These are phyloP conservation scores for Phytophthora pisi DNA, from an alignment of 352 stramenopile species.

Conservation along the genomic window DNA sequence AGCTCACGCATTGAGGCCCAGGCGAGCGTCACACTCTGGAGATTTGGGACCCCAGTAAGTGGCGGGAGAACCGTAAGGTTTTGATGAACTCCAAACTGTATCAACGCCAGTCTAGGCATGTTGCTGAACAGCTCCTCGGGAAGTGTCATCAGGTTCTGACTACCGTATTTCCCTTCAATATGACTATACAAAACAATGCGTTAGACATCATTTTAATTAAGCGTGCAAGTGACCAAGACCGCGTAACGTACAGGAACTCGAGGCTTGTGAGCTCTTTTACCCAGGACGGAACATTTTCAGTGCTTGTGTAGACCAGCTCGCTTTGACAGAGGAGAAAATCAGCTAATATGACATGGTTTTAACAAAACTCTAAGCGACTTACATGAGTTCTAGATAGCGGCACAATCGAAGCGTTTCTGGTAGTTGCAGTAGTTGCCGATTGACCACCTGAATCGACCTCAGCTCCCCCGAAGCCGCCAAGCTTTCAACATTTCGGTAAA, in stretches of 20 bases:
- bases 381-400: constrained; percentile 25
- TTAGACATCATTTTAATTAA: neutral
- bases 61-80: constrained; percentile 10
- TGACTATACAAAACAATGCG: constrained; percentile 10
- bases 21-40: constrained; percentile 24
- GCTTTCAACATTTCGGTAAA: constrained; percentile 14
- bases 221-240: neutral
- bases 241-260: constrained; percentile 22
- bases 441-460: constrained; percentile 35
- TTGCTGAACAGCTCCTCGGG: constrained; percentile 24
- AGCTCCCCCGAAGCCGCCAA: constrained; percentile 27
- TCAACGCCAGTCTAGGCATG: constrained; percentile 21
- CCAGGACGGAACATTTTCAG: constrained; percentile 20
- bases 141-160: constrained; percentile 20
- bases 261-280: constrained; percentile 18
- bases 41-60: constrained; percentile 18
- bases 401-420: constrained; percentile 30
- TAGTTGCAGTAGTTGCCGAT: constrained; percentile 18
- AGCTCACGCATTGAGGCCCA: constrained; percentile 1
- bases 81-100: constrained; percentile 25
- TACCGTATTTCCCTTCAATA: constrained; percentile 30
- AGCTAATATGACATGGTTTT: neutral
- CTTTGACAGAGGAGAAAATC: neutral
- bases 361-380: constrained; percentile 4
- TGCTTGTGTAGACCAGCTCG: constrained; percentile 21